These are phyloP conservation scores for Ascochyta fabae DNA, from an alignment of 2,329 filamentous ascomycete genomes.

Conservation along the genomic window DNA sequence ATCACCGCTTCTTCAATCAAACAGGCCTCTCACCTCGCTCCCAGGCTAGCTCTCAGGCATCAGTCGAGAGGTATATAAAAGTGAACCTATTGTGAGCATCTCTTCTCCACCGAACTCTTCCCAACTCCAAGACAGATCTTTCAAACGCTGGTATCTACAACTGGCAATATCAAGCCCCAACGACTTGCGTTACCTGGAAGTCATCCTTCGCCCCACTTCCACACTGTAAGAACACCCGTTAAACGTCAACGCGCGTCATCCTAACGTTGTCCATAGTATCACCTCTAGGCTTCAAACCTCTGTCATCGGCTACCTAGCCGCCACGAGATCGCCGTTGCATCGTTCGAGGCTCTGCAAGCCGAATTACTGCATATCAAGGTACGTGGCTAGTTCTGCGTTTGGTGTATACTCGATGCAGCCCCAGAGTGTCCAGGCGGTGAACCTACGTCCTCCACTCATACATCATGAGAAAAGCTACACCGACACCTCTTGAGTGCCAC, in stretches of 20 bases:
- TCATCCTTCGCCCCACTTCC: background rate
- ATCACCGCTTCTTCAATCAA: constrained; percentile 7
- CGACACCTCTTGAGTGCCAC: background rate
- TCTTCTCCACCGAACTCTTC: background rate
- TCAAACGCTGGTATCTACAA: background rate
- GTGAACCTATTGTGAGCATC: background rate
- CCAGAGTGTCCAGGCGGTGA: constrained; percentile 3
- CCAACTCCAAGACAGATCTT: background rate
- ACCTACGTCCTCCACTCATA: background rate
- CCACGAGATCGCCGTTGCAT: background rate
- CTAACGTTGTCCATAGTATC: background rate
- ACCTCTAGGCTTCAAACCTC: background rate
- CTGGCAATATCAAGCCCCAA: background rate
- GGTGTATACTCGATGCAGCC: background rate
- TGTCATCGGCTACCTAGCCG: background rate
- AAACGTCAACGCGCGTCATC: too few relatives aligned
- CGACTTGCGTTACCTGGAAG: background rate
- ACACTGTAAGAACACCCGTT: background rate
- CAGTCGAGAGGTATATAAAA: background rate
- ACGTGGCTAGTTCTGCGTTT: background rate
- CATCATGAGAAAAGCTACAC: constrained; percentile 3
- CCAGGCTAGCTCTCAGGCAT: constrained; percentile 7
- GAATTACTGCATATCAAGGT: constrained; percentile 1
- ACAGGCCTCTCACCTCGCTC: constrained; percentile 8
- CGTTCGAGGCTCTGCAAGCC: background rate